These are phyloP conservation scores for Pichia exigua DNA, from an alignment of 805 yeast genomes.

Conservation along the genomic window DNA sequence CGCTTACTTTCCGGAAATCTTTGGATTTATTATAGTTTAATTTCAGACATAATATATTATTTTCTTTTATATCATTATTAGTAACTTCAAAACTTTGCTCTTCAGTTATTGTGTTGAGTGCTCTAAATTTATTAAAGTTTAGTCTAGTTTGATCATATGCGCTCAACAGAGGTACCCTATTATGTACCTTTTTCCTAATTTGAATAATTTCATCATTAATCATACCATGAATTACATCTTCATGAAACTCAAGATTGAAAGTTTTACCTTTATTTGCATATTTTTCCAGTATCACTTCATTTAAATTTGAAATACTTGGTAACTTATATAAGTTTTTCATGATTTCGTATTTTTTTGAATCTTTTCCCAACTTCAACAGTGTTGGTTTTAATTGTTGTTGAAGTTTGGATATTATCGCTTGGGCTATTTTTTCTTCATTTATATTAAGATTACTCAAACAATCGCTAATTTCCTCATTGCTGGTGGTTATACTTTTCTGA, in stretches of 20 bases:
- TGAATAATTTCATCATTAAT: slow-evolving; percentile 3
- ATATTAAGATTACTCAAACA: background rate
- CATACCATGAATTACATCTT: slow-evolving; percentile 4
- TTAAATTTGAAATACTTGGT: slow-evolving; percentile 22
- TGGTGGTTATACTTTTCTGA: background rate
- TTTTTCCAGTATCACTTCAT: slow-evolving; percentile 7
- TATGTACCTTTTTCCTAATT: background rate
- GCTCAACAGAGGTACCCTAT: background rate
- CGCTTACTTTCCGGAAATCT: slow-evolving; percentile 5
- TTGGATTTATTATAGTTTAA: background rate
- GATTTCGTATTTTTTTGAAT: slow-evolving; percentile 20
- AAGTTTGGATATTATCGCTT: slow-evolving; percentile 10
- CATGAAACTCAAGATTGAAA: slow-evolving; percentile 10
- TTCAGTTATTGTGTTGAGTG: slow-evolving; percentile 11
- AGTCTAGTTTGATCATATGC: slow-evolving; percentile 10
- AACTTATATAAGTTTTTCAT: slow-evolving; percentile 20
- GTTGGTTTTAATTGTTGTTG: slow-evolving; percentile 20
- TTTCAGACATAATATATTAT: background rate
- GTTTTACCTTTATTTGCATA: slow-evolving; percentile 5
- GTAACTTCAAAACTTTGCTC: background rate
- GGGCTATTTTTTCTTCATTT: slow-evolving; percentile 5
- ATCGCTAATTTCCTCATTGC: background rate
- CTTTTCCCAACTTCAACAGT: slow-evolving; percentile 13
- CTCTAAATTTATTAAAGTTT: slow-evolving; percentile 11
- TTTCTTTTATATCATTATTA: background rate